phyloP scores from a whole-genome alignment of 2,329 filamentous ascomycete species.

The Ophiocordyceps camponoti-saundersi region DNA sequence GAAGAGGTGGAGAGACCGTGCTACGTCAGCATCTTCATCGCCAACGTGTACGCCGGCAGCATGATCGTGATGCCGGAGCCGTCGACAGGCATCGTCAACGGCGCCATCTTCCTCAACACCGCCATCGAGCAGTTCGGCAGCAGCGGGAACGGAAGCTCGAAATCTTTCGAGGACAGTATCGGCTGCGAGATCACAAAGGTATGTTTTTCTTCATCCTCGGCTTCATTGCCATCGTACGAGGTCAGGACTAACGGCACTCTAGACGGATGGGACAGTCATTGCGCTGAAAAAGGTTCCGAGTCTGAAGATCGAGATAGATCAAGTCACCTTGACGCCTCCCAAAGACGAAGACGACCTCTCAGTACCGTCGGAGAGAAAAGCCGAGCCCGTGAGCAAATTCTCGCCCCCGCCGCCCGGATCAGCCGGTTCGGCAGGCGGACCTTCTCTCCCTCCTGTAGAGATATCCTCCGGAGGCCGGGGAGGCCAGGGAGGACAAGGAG shows the following conservation, averaged over 20 bases:
- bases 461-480: too few relatives aligned
- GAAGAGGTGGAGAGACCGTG: not conserved
- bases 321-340: not conserved
- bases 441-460: not conserved
- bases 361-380: not conserved
- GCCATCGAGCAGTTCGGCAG: not conserved
- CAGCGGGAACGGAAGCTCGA: not conserved
- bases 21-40: not conserved
- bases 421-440: not conserved
- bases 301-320: not conserved
- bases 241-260: not conserved
- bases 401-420: not conserved
- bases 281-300: not conserved
- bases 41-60: not conserved
- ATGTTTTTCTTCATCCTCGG: not conserved
- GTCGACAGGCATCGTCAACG: not conserved
- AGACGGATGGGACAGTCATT: not conserved
- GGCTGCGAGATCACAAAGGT: not conserved
- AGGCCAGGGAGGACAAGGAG: too few relatives aligned
- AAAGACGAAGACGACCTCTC: not conserved
- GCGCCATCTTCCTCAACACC: not conserved
- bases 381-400: not conserved
- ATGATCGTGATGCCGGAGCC: not conserved
- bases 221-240: not conserved
- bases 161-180: not conserved